Conservation (phyloP, 345 rosid species). For the Eutrema japonicum region DNA sequence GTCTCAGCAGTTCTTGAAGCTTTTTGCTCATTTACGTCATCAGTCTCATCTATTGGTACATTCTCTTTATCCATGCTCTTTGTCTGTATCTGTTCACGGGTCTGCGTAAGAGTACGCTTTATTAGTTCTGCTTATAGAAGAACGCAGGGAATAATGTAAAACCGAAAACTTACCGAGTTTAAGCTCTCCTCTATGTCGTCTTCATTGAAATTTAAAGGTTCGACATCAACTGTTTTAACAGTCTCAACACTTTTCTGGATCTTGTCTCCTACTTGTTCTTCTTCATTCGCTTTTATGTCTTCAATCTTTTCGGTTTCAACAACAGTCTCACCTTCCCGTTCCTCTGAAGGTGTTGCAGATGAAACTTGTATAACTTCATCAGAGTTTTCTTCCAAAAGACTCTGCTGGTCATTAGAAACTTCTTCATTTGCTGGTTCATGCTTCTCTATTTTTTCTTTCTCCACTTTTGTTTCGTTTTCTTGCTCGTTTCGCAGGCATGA, state of each 20-base stretch:
- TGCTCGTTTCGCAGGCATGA: constrained; percentile 2
- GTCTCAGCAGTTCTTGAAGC: constrained; percentile 16
- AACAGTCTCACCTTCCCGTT: constrained; percentile 20
- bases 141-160: background rate
- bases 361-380: constrained; percentile 23
- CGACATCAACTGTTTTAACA: background rate
- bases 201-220: background rate
- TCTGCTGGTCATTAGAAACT: background rate
- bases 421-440: constrained; percentile 29
- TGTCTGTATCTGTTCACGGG: constrained; percentile 35
- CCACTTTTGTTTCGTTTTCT: constrained; percentile 10
- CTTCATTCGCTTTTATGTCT: constrained; percentile 18
- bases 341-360: constrained; percentile 22
- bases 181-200: constrained; percentile 8
- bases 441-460: constrained; percentile 16
- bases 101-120: constrained; percentile 31
- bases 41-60: background rate
- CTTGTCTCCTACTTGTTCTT: constrained; percentile 25
- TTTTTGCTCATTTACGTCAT: background rate
- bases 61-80: background rate
- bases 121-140: background rate
- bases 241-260: constrained; percentile 14
- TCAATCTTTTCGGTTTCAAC: constrained; percentile 21
- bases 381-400: background rate
- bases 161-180: background rate